Evolutionary conservation across 495 filamentous ascomycete genomes (phyloP).

Genomic region (Annulohypoxylon moriforme): DNA sequence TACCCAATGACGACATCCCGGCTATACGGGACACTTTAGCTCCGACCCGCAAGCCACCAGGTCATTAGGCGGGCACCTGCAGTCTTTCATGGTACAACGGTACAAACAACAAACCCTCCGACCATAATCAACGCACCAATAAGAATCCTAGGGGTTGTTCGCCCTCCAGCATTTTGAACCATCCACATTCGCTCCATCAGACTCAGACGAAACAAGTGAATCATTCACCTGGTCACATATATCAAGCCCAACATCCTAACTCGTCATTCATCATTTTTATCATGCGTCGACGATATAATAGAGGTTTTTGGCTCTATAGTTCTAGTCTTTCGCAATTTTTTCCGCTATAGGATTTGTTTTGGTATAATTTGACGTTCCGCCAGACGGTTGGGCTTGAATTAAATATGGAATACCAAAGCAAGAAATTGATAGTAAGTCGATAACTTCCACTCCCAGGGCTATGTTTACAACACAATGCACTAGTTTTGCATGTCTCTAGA

Average conservation of each 20-base stretch:
- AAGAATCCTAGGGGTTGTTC: neutral
- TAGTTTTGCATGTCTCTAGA: neutral
- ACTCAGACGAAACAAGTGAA: neutral
- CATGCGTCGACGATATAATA: constrained; percentile 32
- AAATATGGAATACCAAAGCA: constrained; percentile 33
- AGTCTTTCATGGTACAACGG: neutral
- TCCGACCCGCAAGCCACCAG: neutral
- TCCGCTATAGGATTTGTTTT: constrained; percentile 3
- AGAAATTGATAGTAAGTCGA: constrained; percentile 39
- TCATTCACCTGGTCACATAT: neutral
- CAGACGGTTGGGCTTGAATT: neutral
- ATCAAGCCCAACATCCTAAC: neutral
- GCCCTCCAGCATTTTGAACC: constrained; percentile 1
- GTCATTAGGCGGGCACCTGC: neutral
- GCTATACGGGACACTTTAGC: constrained; percentile 3
- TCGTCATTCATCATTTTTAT: constrained; percentile 3
- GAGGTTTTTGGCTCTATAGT: constrained; percentile 20
- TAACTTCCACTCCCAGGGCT: no score
- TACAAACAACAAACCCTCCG: neutral
- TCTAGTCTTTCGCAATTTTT: constrained; percentile 31
- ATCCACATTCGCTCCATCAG: neutral
- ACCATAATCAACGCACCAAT: constrained; percentile 15
- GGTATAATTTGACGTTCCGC: neutral
- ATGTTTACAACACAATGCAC: neutral
- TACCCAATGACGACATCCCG: constrained; percentile 9